Base-by-base conservation (phyloP, 1,284 basidiomycete species). In the Cyathus pygmaeus region DNA sequence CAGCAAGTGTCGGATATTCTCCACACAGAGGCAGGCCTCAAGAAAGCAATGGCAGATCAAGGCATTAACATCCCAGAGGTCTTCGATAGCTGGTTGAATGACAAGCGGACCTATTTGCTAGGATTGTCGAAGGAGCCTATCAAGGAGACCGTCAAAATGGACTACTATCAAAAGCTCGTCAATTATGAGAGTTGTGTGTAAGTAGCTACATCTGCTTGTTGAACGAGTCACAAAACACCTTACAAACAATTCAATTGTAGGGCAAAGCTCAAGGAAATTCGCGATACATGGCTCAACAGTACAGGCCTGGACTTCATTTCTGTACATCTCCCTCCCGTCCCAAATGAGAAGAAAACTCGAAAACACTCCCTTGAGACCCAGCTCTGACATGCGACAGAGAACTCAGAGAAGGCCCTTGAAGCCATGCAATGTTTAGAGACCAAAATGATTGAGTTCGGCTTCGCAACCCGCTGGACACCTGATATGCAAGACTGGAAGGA, bases 1-100 rank as follows among this genome's bases (percentile, higher is more conserved):
- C 62, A 62, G 42, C 73, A 75, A 53, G 75, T 73, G 2, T 55
- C 73, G 1, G 59, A 69, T 9, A 65, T 74, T 33, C 31, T 71
- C 7, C 36, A 44, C 4, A 58, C 59, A 2, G 33, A 64, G 26
- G 17, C 36, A 2, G 55, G 56, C 2, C 58, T 75, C 9, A 33
- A 62, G 1, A 23, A 54, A 17, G 50, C 66, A 6, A 68, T 69
- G 66, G 30, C 42, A 29, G 58, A 63, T 10, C 59, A 61, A 7
- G 57, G 61, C 1, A 59, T 71, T 15, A 42, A 55, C 0, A 56
- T 57, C 17, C 24, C 31, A 2, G 29, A 36, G 4, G 56, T 61
- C n/a, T 73, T 76, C 50, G 29, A 63, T 13, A 5, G 36, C 2
- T 76, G 73, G 73, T 61, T 71, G 2, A 46, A 51, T 17, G 71